Evolutionary conservation across 176 grass and related monocot species (phyloP), one percentile per base, ranked within the genome.

Genomic region (Avena sativa): DNA sequence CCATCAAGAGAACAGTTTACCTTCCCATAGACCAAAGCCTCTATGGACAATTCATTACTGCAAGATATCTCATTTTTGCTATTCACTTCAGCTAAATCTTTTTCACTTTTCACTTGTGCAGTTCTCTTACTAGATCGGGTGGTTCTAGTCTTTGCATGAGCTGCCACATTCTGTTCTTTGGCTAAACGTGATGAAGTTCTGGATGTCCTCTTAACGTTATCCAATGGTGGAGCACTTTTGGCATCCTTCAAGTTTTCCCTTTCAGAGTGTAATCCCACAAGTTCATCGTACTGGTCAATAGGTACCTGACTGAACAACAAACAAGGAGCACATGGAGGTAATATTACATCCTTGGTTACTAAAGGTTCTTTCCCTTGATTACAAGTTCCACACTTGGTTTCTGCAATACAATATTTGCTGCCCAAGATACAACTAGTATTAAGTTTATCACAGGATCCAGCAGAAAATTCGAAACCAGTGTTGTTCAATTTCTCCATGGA

Each of bases 401-500:
- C 74, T 76, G n/a, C 46, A 68, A 21, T 71, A 81, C 70, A 62
- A 51, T 84, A 16, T 73, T 69, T 76, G 59, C 4, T 76, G 30
- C 69, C 25, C 11, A 51, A 23, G 38, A 12, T 51, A 60, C n/a
- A 85, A 44, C 23, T 48, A 67, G 38, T 62, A 86, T 85, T 81
- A 58, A 28, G 38, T 12, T 82, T 73, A 81, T 60, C 49, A 73
- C 7, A 73, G 51, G 84, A 51, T 9, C 69, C 80, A 66, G 75
- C 32, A 60, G 58, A 9, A 82, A 70, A 86, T 49, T 88, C 70
- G 50, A 89, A 63, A 28, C 76, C 64, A 21, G 79, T 58, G 58
- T 10, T 50, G 68, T 94, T 90, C 46, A 95, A 73, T 81, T 98
- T 94, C 25, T 92, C 71, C 76, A 92, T 11, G 30, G 93, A 92